Conservation (phyloP, 768 basidiomycete genomes). For the Macrocybe gigantea region DNA sequence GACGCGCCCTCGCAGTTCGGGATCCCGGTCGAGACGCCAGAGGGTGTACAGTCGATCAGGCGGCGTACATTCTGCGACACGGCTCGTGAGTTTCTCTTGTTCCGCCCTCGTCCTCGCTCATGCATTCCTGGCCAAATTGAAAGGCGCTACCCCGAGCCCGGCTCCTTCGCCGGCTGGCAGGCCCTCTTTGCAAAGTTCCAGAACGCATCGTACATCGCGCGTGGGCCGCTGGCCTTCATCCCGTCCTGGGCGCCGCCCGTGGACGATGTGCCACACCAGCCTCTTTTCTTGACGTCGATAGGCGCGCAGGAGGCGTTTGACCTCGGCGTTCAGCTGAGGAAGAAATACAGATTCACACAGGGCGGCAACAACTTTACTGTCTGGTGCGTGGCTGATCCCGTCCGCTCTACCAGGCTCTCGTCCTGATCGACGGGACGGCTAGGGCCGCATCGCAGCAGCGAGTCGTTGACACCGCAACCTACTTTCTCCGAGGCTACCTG, state of each 20-base stretch:
- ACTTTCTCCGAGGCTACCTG: constrained; percentile 35
- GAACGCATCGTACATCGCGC: constrained; percentile 30
- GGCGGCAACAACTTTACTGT: constrained; percentile 36
- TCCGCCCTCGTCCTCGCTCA: background rate
- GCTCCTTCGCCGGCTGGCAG: constrained; percentile 33
- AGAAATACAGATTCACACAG: constrained; percentile 31
- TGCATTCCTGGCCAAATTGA: background rate
- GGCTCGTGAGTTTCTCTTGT: constrained; percentile 24
- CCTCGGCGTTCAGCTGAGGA: constrained; percentile 32
- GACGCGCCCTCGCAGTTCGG: constrained; percentile 32
- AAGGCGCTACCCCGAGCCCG: constrained; percentile 37
- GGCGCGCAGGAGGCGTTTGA: constrained; percentile 33
- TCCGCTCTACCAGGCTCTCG: background rate
- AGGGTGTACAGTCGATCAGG: constrained; percentile 36
- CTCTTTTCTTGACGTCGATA: constrained; percentile 31
- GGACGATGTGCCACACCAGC: constrained; percentile 31
- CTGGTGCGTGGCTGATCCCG: constrained; percentile 21
- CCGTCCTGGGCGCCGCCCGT: constrained; percentile 34
- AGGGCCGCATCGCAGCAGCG: constrained; percentile 39
- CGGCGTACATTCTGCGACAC: constrained; percentile 38
- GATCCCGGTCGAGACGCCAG: constrained; percentile 21
- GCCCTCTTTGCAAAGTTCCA: constrained; percentile 31
- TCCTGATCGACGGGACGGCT: background rate
- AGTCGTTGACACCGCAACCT: constrained; percentile 33
- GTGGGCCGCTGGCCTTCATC: constrained; percentile 32